Evolutionary conservation across 768 basidiomycete species (phyloP).

Genomic region (Russula earlei): DNA sequence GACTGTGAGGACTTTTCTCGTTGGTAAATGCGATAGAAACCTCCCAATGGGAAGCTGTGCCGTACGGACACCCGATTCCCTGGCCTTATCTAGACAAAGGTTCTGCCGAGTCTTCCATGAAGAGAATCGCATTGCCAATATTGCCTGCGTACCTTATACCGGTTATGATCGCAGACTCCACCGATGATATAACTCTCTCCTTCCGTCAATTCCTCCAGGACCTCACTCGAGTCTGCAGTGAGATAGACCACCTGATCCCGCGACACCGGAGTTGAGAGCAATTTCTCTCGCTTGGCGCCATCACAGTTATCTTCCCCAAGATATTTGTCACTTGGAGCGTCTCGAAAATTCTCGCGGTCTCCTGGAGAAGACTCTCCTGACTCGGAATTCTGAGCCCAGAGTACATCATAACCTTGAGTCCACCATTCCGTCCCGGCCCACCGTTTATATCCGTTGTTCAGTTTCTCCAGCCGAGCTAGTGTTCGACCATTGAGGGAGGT

Average conservation of each 20-base stretch:
- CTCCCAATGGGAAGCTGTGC: constrained; percentile 93
- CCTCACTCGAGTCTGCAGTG: constrained; percentile 87
- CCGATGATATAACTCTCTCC: constrained; percentile 92
- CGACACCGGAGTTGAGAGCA: constrained; percentile 6
- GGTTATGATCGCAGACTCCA: constrained; percentile 91
- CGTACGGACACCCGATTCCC: constrained; percentile 60
- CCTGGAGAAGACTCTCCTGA: not conserved
- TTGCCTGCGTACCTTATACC: constrained; percentile 62
- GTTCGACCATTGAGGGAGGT: constrained; percentile 74
- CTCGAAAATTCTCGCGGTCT: constrained; percentile 1
- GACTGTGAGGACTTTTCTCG: constrained; percentile 93
- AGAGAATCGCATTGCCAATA: not conserved
- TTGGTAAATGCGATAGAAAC: constrained; percentile 72
- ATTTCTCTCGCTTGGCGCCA: not conserved
- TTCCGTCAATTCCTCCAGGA: constrained; percentile 71
- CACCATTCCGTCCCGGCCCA: constrained; percentile 85
- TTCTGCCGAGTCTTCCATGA: constrained; percentile 39
- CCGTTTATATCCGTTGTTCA: constrained; percentile 59
- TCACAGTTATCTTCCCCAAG: not conserved
- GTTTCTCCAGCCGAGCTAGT: constrained; percentile 50
- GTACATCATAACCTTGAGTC: constrained; percentile 57
- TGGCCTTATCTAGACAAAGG: constrained; percentile 83
- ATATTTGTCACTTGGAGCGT: not conserved
- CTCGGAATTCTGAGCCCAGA: constrained; percentile 47
- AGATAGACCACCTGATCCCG: constrained; percentile 69